A percentile compares a stretch with the other conserved stretches of the same genome.
Conservation (phyloP, 345 rosid genomes). For the Arabidopsis suecica region DNA sequence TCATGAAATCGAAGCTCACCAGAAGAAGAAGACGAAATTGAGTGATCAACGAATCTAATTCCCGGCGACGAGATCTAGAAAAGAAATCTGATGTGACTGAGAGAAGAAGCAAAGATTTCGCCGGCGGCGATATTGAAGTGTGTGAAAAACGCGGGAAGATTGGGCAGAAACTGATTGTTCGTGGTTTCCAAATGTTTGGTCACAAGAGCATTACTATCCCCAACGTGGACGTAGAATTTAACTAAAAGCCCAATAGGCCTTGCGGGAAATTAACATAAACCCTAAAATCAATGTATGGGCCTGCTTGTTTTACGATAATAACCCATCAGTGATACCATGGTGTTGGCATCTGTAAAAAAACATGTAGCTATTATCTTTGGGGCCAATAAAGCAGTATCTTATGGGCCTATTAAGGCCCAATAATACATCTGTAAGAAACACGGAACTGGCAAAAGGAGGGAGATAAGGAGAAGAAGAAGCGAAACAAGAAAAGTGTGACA, state of each 20-base stretch:
- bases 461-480: constrained; percentile 21
- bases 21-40: neutral
- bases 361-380: too few species aligned
- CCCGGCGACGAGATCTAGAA: constrained; percentile 5
- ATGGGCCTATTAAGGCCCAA: constrained; percentile 21
- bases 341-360: too few species aligned
- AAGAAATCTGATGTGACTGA: constrained; percentile 8
- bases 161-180: constrained; percentile 17
- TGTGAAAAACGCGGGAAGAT: constrained; percentile 48
- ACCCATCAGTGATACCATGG: too few species aligned
- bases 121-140: constrained; percentile 44
- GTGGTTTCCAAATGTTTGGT: constrained; percentile 24
- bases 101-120: constrained; percentile 33
- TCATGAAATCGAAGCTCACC: constrained; percentile 28
- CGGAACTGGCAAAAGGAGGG: constrained; percentile 32
- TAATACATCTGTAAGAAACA: neutral
- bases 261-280: neutral
- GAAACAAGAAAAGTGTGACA: constrained; percentile 28
- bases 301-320: too few species aligned
- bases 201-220: constrained; percentile 13
- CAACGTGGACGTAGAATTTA: neutral
- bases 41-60: neutral
- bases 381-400: neutral
- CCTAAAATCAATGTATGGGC: neutral
- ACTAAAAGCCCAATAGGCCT: constrained; percentile 10